Percentiles rank a stretch among this genome's conserved stretches.
These are phyloP conservation scores for Symbiotaphrina buchneri DNA, from an alignment of 495 filamentous ascomycete genomes.

Conservation along the genomic window DNA sequence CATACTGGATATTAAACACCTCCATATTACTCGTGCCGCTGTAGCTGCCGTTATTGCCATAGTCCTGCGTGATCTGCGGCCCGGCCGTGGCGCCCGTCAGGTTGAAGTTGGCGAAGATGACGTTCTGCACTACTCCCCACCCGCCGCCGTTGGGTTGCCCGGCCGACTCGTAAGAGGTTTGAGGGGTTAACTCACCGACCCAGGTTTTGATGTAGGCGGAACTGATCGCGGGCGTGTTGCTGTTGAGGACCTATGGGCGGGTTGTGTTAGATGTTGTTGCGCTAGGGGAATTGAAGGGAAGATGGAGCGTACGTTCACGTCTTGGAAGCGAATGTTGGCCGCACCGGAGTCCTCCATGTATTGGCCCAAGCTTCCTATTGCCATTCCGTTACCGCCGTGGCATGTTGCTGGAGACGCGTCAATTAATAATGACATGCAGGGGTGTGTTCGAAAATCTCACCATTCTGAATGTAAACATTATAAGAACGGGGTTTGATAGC, in stretches of 20 bases:
- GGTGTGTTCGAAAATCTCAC: constrained; percentile 4
- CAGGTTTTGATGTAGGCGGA: constrained; percentile 35
- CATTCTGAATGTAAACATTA: constrained; percentile 25
- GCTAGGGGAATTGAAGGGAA: no score
- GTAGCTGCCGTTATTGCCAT: constrained; percentile 26
- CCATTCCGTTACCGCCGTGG: constrained; percentile 29
- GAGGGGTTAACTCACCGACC: constrained; percentile 22
- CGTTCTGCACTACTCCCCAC: constrained; percentile 28
- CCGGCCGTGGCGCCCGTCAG: constrained; percentile 18
- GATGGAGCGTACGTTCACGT: no score
- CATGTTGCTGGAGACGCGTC: constrained; percentile 15
- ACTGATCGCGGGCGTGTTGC: constrained; percentile 25
- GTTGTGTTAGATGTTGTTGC: no score
- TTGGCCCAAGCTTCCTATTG: constrained; percentile 31
- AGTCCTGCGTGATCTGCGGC: constrained; percentile 21
- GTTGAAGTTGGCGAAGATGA: constrained; percentile 29
- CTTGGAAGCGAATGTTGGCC: constrained; percentile 19
- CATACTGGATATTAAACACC: constrained; percentile 24
- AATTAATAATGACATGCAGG: no score
- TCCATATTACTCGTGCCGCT: constrained; percentile 24
- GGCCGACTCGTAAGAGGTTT: constrained; percentile 23
- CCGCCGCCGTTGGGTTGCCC: constrained; percentile 24
- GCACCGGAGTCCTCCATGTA: constrained; percentile 31
- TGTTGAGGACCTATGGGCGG: constrained; percentile 19
- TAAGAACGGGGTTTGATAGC: constrained; percentile 34